Conservation (phyloP, 2,329 filamentous ascomycete genomes). For the Colletotrichum paranaense region DNA sequence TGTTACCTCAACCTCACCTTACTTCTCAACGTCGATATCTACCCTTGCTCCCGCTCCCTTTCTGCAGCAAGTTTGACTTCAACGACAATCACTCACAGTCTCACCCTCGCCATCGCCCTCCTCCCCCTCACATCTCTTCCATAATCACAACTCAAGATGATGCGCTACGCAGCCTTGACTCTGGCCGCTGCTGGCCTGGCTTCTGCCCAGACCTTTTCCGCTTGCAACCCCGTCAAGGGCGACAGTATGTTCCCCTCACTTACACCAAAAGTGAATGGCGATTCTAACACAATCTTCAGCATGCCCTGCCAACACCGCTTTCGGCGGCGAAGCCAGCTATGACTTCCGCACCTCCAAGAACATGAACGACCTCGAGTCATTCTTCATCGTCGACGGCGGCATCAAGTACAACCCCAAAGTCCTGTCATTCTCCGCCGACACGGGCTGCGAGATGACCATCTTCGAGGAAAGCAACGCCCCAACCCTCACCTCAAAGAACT, state of each 20-base stretch:
- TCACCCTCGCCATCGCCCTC: background rate
- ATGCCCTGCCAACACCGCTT: slow-evolving; percentile 36
- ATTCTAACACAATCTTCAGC: slow-evolving; percentile 19
- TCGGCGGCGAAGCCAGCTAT: slow-evolving; percentile 28
- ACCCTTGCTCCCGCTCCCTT: background rate
- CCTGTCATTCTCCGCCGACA: slow-evolving; percentile 47
- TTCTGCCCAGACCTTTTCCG: slow-evolving; percentile 34
- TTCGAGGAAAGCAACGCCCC: slow-evolving; percentile 59
- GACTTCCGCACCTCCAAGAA: slow-evolving; percentile 42
- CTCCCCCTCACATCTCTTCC: background rate
- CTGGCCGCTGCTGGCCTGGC: slow-evolving; percentile 30
- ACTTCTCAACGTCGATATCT: background rate
- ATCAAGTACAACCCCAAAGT: slow-evolving; percentile 52
- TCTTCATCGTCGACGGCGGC: slow-evolving; percentile 67
- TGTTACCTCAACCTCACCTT: no score
- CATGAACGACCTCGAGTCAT: slow-evolving; percentile 50
- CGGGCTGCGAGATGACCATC: slow-evolving; percentile 62
- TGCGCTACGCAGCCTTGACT: slow-evolving; percentile 24
- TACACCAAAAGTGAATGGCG: background rate
- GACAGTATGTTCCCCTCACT: slow-evolving; percentile 14
- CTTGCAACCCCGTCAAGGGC: slow-evolving; percentile 36
- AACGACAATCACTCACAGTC: background rate
- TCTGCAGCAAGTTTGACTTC: background rate
- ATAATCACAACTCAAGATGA: background rate
- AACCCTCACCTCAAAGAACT: slow-evolving; percentile 56